Percentiles rank a stretch among this genome's conserved stretches.
Conservation (phyloP, 2,329 filamentous ascomycete genomes). For the Aulographum hederae region DNA sequence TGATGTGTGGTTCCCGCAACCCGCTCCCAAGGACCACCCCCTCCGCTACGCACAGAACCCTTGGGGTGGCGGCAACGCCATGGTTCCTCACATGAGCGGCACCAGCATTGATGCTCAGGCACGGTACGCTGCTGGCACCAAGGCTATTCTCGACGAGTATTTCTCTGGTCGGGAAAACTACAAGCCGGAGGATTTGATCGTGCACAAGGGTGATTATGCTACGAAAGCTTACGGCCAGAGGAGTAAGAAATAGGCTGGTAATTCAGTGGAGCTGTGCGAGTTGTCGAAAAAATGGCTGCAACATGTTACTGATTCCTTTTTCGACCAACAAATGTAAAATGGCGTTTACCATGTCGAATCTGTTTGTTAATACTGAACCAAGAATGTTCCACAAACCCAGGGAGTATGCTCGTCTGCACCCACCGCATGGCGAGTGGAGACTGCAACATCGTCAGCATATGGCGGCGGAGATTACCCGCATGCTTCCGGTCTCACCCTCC, state of each 20-base stretch:
- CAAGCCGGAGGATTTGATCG: constrained; percentile 76
- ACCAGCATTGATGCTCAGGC: constrained; percentile 97
- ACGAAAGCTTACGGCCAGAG: constrained; percentile 85
- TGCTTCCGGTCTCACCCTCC: too few species aligned
- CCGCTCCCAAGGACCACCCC: constrained; percentile 79
- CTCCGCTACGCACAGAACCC: constrained; percentile 87
- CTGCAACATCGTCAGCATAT: too few species aligned
- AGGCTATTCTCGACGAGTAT: constrained; percentile 83
- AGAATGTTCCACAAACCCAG: too few species aligned
- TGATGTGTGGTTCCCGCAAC: constrained; percentile 95
- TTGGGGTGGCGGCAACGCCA: constrained; percentile 94
- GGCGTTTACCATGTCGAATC: too few species aligned
- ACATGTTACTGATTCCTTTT: too few species aligned
- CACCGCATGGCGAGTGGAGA: too few species aligned
- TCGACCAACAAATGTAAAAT: too few species aligned
- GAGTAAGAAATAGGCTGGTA: constrained; percentile 27
- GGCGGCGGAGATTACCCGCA: too few species aligned
- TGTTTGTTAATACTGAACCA: too few species aligned
- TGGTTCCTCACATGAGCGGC: constrained; percentile 97
- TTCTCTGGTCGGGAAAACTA: constrained; percentile 79
- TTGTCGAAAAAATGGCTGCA: too few species aligned
- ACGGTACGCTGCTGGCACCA: constrained; percentile 73
- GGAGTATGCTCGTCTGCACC: too few species aligned
- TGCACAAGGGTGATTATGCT: constrained; percentile 76
- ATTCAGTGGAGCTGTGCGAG: too few species aligned